A percentile compares a stretch with the other conserved stretches of the same genome.
Conservation (phyloP, 192 early-diverging fungal genomes). For the Funneliformis mosseae region DNA sequence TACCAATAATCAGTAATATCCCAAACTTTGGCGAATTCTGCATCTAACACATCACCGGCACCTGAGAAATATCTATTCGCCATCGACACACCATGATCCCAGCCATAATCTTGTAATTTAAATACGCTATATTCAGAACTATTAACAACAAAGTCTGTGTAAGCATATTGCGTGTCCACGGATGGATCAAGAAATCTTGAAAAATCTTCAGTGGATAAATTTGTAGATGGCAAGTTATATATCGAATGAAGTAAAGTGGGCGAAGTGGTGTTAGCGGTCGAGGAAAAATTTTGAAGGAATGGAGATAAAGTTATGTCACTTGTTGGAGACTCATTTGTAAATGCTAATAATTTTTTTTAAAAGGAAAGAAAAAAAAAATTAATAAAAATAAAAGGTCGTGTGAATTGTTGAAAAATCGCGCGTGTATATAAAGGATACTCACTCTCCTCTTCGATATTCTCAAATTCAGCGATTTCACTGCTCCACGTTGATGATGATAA, state of each 20-base stretch:
- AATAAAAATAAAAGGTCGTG: neutral
- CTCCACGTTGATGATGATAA: neutral
- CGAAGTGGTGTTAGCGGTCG: neutral
- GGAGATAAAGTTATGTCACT: neutral
- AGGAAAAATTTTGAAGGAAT: neutral
- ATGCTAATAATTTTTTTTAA: neutral
- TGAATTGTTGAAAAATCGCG: no score
- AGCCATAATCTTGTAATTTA: slow-evolving; percentile 55
- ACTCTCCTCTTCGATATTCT: neutral
- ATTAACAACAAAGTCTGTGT: neutral
- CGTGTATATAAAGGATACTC: neutral
- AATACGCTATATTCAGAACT: slow-evolving; percentile 42
- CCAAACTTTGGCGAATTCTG: slow-evolving; percentile 52
- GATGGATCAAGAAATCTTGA: slow-evolving; percentile 3
- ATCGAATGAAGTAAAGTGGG: neutral
- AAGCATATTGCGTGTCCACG: neutral
- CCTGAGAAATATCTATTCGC: slow-evolving; percentile 53
- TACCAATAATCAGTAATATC: slow-evolving; percentile 59
- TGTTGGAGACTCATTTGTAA: neutral
- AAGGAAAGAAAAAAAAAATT: neutral
- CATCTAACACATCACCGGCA: slow-evolving; percentile 53
- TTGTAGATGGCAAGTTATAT: neutral
- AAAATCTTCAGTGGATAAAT: neutral
- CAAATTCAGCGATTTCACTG: neutral
- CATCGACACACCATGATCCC: slow-evolving; percentile 57